Conservation (phyloP, 75 land plant genomes). For the Selaginella moellendorffii region DNA sequence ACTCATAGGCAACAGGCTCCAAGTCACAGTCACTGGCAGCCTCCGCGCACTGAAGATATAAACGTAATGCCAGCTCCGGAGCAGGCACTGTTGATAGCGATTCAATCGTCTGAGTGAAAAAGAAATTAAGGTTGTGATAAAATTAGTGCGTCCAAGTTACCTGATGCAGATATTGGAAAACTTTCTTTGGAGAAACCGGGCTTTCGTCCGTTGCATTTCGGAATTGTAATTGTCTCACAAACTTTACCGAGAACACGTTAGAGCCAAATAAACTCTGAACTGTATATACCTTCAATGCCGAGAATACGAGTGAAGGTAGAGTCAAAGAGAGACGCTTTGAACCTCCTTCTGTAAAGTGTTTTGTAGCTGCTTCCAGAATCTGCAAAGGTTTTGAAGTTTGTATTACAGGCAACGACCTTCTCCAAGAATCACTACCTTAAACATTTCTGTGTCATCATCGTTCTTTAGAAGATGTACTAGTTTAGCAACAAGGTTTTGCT, state of each 20-base stretch:
- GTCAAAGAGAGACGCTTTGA: constrained; percentile 68
- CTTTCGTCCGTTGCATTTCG: constrained; percentile 39
- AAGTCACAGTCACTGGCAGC: constrained; percentile 92
- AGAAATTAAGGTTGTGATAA: background rate
- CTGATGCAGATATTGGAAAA: constrained; percentile 82
- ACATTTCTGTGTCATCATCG: constrained; percentile 81
- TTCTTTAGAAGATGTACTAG: constrained; percentile 79
- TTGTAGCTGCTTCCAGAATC: constrained; percentile 69
- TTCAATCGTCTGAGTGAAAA: constrained; percentile 58
- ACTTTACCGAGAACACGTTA: background rate
- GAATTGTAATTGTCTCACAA: constrained; percentile 12
- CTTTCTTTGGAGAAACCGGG: constrained; percentile 65
- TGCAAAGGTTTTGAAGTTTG: constrained; percentile 17
- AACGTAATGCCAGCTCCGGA: constrained; percentile 72
- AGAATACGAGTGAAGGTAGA: constrained; percentile 77
- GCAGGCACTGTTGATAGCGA: constrained; percentile 61
- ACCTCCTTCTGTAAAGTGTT: constrained; percentile 81
- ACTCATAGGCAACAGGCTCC: constrained; percentile 92
- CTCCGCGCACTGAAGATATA: constrained; percentile 97
- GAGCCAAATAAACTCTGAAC: background rate
- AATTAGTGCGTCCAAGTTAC: too few species aligned
- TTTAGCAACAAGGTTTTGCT: constrained; percentile 91
- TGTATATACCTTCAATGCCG: constrained; percentile 66
- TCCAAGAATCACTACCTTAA: constrained; percentile 35
- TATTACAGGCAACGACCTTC: background rate